phyloP scores from a whole-genome alignment of 768 basidiomycete species.

The Clavaria fumosa region DNA sequence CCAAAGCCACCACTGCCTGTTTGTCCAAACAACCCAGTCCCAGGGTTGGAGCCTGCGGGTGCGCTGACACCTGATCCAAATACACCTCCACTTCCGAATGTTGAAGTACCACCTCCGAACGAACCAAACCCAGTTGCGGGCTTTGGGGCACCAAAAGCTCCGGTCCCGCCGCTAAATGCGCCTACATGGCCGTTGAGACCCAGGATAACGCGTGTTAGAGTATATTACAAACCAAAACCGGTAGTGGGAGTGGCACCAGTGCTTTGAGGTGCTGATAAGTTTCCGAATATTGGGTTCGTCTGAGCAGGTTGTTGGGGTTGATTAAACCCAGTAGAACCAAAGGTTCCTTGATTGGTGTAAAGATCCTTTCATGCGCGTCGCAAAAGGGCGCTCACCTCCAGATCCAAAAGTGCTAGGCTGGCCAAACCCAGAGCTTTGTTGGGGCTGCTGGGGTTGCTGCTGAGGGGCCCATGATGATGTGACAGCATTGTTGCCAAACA shows the following conservation, averaged over 20 bases:
- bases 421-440: constrained; percentile 39
- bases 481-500: constrained; percentile 43
- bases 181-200: constrained; percentile 19
- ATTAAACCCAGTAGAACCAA: constrained; percentile 42
- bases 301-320: constrained; percentile 44
- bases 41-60: constrained; percentile 21
- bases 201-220: constrained; percentile 8
- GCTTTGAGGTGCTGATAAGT: constrained; percentile 24
- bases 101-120: constrained; percentile 40
- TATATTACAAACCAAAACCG: constrained; percentile 30
- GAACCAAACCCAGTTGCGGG: constrained; percentile 64
- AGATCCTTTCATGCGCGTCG: too few species aligned
- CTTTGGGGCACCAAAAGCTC: constrained; percentile 51
- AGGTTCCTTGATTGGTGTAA: constrained; percentile 23
- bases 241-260: constrained; percentile 18
- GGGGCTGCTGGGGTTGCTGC: constrained; percentile 50
- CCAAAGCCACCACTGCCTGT: constrained; percentile 31
- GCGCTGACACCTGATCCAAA: constrained; percentile 33
- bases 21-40: constrained; percentile 43
- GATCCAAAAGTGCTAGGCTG: constrained; percentile 19
- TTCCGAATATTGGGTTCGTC: constrained; percentile 75
- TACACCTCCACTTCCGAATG: constrained; percentile 33
- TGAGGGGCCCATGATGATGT: constrained; percentile 55
- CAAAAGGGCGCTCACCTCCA: constrained; percentile 7
- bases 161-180: constrained; percentile 28